These are phyloP conservation scores for Dendryphion nanum DNA, from an alignment of 2,329 filamentous ascomycete genomes.

Conservation along the genomic window DNA sequence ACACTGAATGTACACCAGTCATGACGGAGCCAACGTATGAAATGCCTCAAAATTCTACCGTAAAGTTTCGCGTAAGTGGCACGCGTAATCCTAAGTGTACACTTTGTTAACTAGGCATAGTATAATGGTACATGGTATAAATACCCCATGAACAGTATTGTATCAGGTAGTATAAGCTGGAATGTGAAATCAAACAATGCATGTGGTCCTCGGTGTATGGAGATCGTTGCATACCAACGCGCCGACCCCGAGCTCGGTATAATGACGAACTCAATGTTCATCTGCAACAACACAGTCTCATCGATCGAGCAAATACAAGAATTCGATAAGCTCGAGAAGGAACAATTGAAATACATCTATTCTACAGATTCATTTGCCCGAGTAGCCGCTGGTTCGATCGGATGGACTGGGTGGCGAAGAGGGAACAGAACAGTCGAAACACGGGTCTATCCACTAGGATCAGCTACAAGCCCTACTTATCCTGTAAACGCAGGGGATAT, in stretches of 20 bases:
- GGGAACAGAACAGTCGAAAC: too few species aligned
- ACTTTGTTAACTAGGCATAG: too few species aligned
- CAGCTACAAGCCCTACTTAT: slow-evolving; percentile 19
- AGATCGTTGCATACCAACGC: slow-evolving; percentile 27
- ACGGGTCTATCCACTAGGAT: slow-evolving; percentile 8
- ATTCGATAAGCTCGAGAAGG: slow-evolving; percentile 12
- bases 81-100: too few species aligned
- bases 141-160: too few species aligned
- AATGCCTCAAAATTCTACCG: too few species aligned
- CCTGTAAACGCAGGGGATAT: slow-evolving; percentile 7
- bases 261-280: slow-evolving; percentile 18
- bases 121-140: too few species aligned
- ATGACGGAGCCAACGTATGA: too few species aligned
- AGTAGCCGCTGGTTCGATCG: slow-evolving; percentile 29
- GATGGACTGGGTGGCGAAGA: slow-evolving; percentile 35
- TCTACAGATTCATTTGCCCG: slow-evolving; percentile 25
- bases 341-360: slow-evolving; percentile 20
- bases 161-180: too few species aligned
- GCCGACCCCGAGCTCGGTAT: slow-evolving; percentile 3
- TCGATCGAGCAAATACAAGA: slow-evolving; percentile 16
- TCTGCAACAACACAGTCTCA: slow-evolving; percentile 26
- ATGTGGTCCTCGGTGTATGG: too few species aligned
- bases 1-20: too few species aligned
- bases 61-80: too few species aligned
- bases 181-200: too few species aligned